phyloP scores from a whole-genome alignment of 2,329 filamentous ascomycete species.

The Exophiala oligosperma region DNA sequence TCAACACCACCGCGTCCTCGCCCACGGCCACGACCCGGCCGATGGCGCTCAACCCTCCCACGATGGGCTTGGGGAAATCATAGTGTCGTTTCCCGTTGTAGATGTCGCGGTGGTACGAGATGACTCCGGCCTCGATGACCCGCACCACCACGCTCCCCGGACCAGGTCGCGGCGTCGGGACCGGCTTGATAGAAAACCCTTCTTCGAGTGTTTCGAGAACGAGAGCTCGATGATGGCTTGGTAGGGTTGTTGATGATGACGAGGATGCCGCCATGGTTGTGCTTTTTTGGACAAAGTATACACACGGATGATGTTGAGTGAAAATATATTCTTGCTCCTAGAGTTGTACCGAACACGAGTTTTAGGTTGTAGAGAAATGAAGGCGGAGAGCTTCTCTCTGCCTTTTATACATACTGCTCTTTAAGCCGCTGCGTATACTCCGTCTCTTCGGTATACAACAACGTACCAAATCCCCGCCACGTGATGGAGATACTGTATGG shows the following conservation, averaged over 20 bases:
- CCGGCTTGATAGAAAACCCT: constrained; percentile 32
- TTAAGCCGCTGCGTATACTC: background rate
- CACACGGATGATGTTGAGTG: background rate
- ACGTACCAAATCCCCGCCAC: background rate
- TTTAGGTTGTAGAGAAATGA: too few species aligned
- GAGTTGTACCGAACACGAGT: too few species aligned
- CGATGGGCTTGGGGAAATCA: constrained; percentile 38
- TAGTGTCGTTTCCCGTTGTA: constrained; percentile 40
- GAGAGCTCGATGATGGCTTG: constrained; percentile 30
- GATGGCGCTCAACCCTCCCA: constrained; percentile 38
- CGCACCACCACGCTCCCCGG: constrained; percentile 43
- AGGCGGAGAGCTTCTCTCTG: too few species aligned
- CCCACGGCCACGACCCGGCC: constrained; percentile 40
- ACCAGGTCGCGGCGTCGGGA: constrained; percentile 35
- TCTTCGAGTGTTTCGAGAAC: constrained; percentile 29
- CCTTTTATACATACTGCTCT: too few species aligned
- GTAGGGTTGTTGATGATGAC: constrained; percentile 4
- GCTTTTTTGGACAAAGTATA: background rate
- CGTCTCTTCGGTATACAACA: background rate
- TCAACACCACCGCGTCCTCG: constrained; percentile 38
- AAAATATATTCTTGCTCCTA: too few species aligned
- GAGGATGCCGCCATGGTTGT: background rate
- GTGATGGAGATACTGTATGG: background rate
- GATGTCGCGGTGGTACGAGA: constrained; percentile 43
- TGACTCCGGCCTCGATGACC: constrained; percentile 38